Conservation (phyloP, 768 basidiomycete species). For the Serendipita indica region DNA sequence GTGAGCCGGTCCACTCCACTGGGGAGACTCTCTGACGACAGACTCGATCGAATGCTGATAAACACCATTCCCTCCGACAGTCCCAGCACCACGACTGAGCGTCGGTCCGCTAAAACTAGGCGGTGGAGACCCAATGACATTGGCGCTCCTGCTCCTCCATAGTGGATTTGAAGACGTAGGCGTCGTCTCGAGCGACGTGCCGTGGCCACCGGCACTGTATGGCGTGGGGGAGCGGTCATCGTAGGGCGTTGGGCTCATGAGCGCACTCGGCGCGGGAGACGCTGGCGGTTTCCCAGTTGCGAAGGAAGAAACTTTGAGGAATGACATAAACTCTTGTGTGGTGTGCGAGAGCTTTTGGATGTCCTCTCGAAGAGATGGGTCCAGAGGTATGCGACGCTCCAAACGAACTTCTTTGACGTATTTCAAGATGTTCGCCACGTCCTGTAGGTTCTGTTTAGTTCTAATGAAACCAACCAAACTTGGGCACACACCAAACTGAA, state of each 20-base stretch:
- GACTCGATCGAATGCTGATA: neutral
- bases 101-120: neutral
- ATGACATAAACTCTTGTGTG: slow-evolving; percentile 75
- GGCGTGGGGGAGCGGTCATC: neutral
- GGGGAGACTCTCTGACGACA: neutral
- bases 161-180: slow-evolving; percentile 1
- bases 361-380: slow-evolving; percentile 45
- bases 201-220: neutral
- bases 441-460: slow-evolving; percentile 27
- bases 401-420: slow-evolving; percentile 42
- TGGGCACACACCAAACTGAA: slow-evolving; percentile 56
- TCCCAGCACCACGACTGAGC: neutral
- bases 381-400: slow-evolving; percentile 40
- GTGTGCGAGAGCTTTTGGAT: slow-evolving; percentile 67
- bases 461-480: neutral
- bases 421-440: slow-evolving; percentile 62
- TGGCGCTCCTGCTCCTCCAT: slow-evolving; percentile 2
- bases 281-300: slow-evolving; percentile 27
- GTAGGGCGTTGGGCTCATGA: neutral
- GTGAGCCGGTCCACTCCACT: slow-evolving; percentile 1
- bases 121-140: neutral
- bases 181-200: neutral
- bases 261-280: neutral
- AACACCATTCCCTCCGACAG: neutral
- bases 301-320: slow-evolving; percentile 74